Conservation (phyloP, 768 basidiomycete genomes). For the Calvatia gigantea region DNA sequence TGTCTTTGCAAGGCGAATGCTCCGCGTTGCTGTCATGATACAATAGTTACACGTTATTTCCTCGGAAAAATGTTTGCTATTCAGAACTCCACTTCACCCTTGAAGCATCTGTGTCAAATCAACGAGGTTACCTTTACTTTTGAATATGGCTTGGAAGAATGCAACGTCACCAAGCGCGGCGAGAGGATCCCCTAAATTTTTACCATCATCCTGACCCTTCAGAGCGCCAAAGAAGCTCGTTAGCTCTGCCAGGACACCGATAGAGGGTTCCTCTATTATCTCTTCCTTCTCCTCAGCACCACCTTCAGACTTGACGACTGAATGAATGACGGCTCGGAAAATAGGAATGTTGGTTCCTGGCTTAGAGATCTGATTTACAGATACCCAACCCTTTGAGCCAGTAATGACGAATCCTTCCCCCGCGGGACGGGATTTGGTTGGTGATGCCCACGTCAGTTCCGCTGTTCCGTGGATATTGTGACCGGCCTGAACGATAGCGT, state of each 20-base stretch:
- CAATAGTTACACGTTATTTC: neutral
- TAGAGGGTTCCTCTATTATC: conserved; percentile 42
- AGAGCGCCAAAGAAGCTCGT: conserved; percentile 56
- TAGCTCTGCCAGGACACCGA: conserved; percentile 57
- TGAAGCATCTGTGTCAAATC: conserved; percentile 44
- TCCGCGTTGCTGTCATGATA: no score
- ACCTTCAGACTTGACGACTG: conserved; percentile 29
- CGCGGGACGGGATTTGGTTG: conserved; percentile 36
- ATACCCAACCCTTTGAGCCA: conserved; percentile 61
- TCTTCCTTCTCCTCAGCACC: conserved; percentile 44
- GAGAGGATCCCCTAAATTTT: conserved; percentile 52
- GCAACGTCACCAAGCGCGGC: conserved; percentile 73
- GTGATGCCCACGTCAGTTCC: conserved; percentile 62
- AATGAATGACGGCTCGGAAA: conserved; percentile 38
- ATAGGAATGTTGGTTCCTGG: conserved; percentile 20
- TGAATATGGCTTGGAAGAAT: conserved; percentile 74
- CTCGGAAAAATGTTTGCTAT: neutral
- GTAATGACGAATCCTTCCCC: conserved; percentile 48
- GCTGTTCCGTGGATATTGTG: conserved; percentile 52
- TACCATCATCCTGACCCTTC: conserved; percentile 44
- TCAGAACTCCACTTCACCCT: neutral
- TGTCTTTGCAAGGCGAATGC: no score
- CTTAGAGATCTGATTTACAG: conserved; percentile 32
- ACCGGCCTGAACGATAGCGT: conserved; percentile 49
- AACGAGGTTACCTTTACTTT: conserved; percentile 56